Conservation (phyloP, 23 red algal genomes). For the Gracilaria domingensis region DNA sequence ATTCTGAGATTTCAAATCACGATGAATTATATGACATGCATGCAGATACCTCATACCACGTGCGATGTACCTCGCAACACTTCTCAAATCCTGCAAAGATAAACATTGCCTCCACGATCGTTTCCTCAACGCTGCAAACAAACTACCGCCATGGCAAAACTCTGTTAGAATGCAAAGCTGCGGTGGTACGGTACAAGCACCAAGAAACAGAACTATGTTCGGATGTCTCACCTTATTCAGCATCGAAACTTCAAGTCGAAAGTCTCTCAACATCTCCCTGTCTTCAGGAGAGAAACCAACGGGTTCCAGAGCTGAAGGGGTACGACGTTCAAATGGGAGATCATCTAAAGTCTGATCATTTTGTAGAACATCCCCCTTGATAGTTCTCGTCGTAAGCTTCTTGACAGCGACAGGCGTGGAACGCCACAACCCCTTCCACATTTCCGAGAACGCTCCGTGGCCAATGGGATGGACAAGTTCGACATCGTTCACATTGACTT, state of each 20-base stretch:
- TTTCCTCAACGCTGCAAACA: conserved; percentile 87
- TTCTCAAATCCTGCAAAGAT: conserved; percentile 75
- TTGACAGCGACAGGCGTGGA: conserved; percentile 87
- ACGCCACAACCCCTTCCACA: conserved; percentile 90
- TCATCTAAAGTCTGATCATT: conserved; percentile 18
- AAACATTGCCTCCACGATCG: conserved; percentile 75
- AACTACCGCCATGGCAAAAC: conserved; percentile 97
- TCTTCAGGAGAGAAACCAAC: conserved; percentile 53
- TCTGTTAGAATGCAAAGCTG: conserved; percentile 95
- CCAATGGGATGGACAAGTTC: conserved; percentile 81
- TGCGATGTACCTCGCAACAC: conserved; percentile 82
- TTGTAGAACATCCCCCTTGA: background rate
- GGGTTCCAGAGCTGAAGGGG: background rate
- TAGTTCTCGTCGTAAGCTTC: conserved; percentile 39
- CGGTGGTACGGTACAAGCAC: conserved; percentile 79
- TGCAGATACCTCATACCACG: conserved; percentile 94
- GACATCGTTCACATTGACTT: conserved; percentile 84
- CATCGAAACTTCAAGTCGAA: conserved; percentile 89
- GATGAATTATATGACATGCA: conserved; percentile 86
- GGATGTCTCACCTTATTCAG: conserved; percentile 92
- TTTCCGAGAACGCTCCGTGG: conserved; percentile 90
- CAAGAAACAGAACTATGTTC: conserved; percentile 95
- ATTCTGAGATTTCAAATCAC: conserved; percentile 97
- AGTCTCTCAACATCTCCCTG: conserved; percentile 70
- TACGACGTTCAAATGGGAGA: background rate